A percentile compares a stretch with the other conserved stretches of the same genome.
These are phyloP conservation scores for Leptomonas pyrrhocoris DNA, from an alignment of 208 protist genomes.

Conservation along the genomic window DNA sequence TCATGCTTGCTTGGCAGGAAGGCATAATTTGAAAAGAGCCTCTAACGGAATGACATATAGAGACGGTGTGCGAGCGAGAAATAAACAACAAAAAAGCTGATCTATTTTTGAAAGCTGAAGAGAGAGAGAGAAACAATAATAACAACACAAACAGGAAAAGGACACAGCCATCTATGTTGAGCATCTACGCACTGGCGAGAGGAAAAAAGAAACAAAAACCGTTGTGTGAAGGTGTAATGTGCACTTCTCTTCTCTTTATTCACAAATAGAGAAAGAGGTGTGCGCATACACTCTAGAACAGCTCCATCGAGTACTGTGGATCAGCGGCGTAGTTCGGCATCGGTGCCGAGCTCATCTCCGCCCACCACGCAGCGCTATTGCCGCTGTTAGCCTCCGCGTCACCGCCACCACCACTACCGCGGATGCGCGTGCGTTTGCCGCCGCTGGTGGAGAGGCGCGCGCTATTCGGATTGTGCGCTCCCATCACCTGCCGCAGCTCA, in stretches of 20 bases:
- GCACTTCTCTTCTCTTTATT: neutral
- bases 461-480: slow-evolving; percentile 71
- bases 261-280: neutral
- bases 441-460: slow-evolving; percentile 42
- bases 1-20: too few relatives aligned
- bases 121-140: neutral
- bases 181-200: neutral
- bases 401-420: slow-evolving; percentile 45
- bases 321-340: slow-evolving; percentile 82
- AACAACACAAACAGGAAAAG: too few relatives aligned
- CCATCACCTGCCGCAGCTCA: slow-evolving; percentile 88
- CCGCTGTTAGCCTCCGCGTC: slow-evolving; percentile 23
- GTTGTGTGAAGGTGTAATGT: neutral
- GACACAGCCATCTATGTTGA: neutral
- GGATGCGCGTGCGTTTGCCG: slow-evolving; percentile 42
- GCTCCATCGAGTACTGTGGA: slow-evolving; percentile 92
- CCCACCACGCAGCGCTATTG: slow-evolving; percentile 76
- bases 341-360: slow-evolving; percentile 80
- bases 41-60: neutral
- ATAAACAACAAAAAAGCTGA: neutral
- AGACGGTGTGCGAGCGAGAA: slow-evolving; percentile 4
- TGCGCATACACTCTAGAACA: slow-evolving; percentile 59
- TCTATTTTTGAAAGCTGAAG: slow-evolving; percentile 19
- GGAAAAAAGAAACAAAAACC: neutral
- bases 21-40: too few relatives aligned